Percentiles rank a stretch among this genome's conserved stretches.
Evolutionary conservation across 352 stramenopile genomes (phyloP).

Genomic region (Phytophthora hibernalis): DNA sequence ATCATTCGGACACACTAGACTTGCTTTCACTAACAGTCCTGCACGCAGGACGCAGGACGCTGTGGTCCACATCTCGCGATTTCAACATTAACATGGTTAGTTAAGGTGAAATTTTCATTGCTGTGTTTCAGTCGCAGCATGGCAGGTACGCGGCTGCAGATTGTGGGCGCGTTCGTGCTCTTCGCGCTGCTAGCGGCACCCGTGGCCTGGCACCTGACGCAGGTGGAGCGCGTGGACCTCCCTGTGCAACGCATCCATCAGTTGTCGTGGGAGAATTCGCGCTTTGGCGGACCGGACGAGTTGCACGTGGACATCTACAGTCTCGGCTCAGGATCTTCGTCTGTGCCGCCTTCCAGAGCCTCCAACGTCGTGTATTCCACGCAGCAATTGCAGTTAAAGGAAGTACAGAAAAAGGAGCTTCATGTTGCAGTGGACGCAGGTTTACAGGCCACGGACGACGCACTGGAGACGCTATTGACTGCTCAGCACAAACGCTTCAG

Average conservation of each 20-base stretch:
- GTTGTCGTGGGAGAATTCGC: slow-evolving; percentile 47
- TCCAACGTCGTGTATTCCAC: slow-evolving; percentile 29
- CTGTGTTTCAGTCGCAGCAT: no score
- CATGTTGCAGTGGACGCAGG: slow-evolving; percentile 10
- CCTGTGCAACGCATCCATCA: slow-evolving; percentile 61
- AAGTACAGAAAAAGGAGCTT: slow-evolving; percentile 15
- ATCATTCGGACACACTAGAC: no score
- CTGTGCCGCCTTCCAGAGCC: slow-evolving; percentile 19
- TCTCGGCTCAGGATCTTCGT: slow-evolving; percentile 9
- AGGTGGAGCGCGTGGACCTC: slow-evolving; percentile 69
- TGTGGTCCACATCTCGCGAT: no score
- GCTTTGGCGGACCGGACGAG: slow-evolving; percentile 27
- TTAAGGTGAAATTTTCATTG: no score
- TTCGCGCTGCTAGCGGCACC: slow-evolving; percentile 70
- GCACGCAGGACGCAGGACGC: no score
- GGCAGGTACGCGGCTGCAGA: slow-evolving; percentile 77
- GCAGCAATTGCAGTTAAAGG: slow-evolving; percentile 14
- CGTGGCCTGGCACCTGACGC: slow-evolving; percentile 71
- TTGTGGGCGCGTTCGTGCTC: slow-evolving; percentile 78
- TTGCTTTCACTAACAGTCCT: no score
- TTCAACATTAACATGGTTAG: no score
- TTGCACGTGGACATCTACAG: slow-evolving; percentile 40
- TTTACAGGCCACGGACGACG: slow-evolving; percentile 33
- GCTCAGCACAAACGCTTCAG: slow-evolving; percentile 36
- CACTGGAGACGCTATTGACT: slow-evolving; percentile 25